Base-by-base conservation (phyloP, 495 filamentous ascomycete genomes). In the Annulohypoxylon maeteangense region DNA sequence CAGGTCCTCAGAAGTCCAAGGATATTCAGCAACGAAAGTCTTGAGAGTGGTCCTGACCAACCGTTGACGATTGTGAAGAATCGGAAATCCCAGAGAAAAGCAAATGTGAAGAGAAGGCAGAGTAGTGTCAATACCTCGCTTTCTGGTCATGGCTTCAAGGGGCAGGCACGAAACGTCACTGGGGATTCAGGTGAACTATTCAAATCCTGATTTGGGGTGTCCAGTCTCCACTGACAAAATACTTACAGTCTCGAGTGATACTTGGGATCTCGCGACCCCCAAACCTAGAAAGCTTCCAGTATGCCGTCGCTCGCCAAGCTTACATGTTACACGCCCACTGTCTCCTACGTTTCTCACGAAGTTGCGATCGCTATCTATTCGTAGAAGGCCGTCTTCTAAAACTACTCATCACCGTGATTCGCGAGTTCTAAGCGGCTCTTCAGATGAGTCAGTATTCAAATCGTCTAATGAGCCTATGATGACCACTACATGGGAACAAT, bases 41-140 rank as follows among this genome's bases (percentile, higher is more conserved):
- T 71, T 22, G 65, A 71, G 20, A 51, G 59, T 51, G 70, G 67
- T 6, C 67, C 66, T 22, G 58, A 74, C 42, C 63, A 62, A 25
- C 72, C 75, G 59, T 55, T 77, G 20, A 75, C 64, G 16, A 66
- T 77, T 32, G 38, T 71, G 53, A 77, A 75, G 48, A 71, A 57
- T 44, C 70, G 75, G 7, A 72, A 69, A 42, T 42, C 59, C 14
- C 63, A 51, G 27, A 34, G 36, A n/a, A 60, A 29, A 38, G 20
- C 47, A 7, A 59, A 20, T 48, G 20, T 23, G 16, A 66, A 45
- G 11, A 62, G 42, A 38, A 32, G 22, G 32, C 29, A 40, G 12
- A 27, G 20, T n/a, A 38, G 34, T 12, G 27, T 20, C 32, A 44
- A 48, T 12, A 32, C 58, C n/a, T n/a, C 27, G 36, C 20, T 45